phyloP scores from a whole-genome alignment of 371 early-diverging fungal genomes.

The Mucor sp. region DNA sequence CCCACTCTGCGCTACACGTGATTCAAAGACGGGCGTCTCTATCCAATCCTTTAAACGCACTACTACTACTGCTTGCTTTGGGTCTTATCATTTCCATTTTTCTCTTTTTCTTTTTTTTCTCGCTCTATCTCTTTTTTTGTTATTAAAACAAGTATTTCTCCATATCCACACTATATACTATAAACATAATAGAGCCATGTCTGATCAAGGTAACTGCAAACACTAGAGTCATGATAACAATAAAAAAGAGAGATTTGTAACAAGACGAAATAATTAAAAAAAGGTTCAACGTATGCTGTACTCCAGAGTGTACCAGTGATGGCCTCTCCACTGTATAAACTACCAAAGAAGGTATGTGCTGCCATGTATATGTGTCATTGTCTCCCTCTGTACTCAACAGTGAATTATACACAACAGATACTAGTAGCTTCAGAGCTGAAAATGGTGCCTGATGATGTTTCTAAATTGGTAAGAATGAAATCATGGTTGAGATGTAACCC shows the following conservation, averaged over 20 bases:
- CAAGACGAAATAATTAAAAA: neutral
- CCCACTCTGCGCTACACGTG: neutral
- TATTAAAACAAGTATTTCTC: neutral
- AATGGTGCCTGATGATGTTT: slow-evolving; percentile 39
- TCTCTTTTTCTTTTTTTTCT: neutral
- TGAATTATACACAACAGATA: slow-evolving; percentile 20
- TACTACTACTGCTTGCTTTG: neutral
- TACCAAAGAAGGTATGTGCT: slow-evolving; percentile 47
- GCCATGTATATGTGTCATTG: neutral
- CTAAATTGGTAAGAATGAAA: slow-evolving; percentile 31
- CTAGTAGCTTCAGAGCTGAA: slow-evolving; percentile 35
- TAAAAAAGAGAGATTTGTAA: neutral
- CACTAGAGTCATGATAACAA: neutral
- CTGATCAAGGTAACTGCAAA: slow-evolving; percentile 14
- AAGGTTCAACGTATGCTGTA: slow-evolving; percentile 53
- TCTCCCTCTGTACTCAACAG: neutral
- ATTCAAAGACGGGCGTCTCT: neutral
- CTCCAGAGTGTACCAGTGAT: slow-evolving; percentile 55
- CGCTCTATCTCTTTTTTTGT: neutral
- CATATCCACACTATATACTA: neutral
- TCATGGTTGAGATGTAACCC: neutral
- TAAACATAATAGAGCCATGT: slow-evolving; percentile 7
- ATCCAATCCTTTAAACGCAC: neutral
- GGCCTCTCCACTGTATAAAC: slow-evolving; percentile 51
- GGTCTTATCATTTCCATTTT: neutral